Evolutionary conservation across 805 yeast species (phyloP).

Genomic region (Barnettozyma wickerhamii): DNA sequence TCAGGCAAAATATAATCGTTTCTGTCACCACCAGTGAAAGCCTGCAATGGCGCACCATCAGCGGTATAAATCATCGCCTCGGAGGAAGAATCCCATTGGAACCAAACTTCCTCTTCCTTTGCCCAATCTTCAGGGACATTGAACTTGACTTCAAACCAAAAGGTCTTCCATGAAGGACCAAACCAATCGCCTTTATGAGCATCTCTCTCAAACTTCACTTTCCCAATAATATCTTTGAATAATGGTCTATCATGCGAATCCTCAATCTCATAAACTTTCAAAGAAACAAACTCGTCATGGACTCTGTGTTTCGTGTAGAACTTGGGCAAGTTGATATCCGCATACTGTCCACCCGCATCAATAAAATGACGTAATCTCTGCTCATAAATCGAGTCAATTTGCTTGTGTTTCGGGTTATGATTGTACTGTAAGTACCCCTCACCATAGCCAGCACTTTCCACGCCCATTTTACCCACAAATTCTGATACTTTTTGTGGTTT

Average conservation of each 20-base stretch:
- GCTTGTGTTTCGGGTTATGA: slow-evolving; percentile 74
- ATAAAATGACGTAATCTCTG: slow-evolving; percentile 73
- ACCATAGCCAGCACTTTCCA: no score
- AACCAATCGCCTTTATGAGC: slow-evolving; percentile 70
- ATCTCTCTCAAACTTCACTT: slow-evolving; percentile 38
- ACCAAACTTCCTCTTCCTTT: slow-evolving; percentile 44
- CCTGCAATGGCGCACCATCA: slow-evolving; percentile 69
- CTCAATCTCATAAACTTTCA: slow-evolving; percentile 67
- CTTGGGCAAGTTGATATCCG: slow-evolving; percentile 69
- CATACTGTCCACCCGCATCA: slow-evolving; percentile 82
- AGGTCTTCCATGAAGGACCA: slow-evolving; percentile 97
- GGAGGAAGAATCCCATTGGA: slow-evolving; percentile 81
- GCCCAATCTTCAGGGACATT: slow-evolving; percentile 55
- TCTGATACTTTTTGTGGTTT: no score
- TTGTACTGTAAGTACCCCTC: no score
- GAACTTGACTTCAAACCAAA: slow-evolving; percentile 77
- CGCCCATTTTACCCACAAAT: no score
- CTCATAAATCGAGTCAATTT: slow-evolving; percentile 69
- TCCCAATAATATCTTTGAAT: slow-evolving; percentile 31
- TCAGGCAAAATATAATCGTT: slow-evolving; percentile 64
- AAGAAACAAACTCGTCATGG: slow-evolving; percentile 33
- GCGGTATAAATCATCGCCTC: slow-evolving; percentile 78
- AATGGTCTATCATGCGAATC: slow-evolving; percentile 43
- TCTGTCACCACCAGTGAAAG: slow-evolving; percentile 83
- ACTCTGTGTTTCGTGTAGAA: slow-evolving; percentile 64